Conservation (phyloP, 2,329 filamentous ascomycete species). For the Basipetospora sp. region DNA sequence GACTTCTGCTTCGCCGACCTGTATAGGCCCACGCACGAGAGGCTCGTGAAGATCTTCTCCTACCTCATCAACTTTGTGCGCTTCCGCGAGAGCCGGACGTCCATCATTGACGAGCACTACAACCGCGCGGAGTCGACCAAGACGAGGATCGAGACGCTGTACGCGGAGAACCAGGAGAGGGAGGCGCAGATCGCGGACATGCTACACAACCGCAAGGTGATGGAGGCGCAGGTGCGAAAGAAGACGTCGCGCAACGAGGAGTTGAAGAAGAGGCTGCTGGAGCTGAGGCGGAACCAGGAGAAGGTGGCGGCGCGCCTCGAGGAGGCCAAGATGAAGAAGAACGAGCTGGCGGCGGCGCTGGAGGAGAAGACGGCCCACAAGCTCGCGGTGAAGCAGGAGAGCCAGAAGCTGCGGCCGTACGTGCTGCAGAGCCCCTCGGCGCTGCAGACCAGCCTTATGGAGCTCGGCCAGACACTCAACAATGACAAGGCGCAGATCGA, state of each 20-base stretch:
- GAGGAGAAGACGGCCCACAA: slow-evolving; percentile 59
- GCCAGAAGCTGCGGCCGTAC: slow-evolving; percentile 78
- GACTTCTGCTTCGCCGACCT: slow-evolving; percentile 91
- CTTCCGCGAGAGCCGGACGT: slow-evolving; percentile 84
- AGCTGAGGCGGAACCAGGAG: slow-evolving; percentile 69
- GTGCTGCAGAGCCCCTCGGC: slow-evolving; percentile 75
- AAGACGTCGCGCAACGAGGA: slow-evolving; percentile 79
- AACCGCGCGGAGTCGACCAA: slow-evolving; percentile 81
- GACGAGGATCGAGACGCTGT: slow-evolving; percentile 71
- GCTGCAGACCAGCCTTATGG: slow-evolving; percentile 66
- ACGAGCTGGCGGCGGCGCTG: slow-evolving; percentile 54
- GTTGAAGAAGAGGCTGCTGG: slow-evolving; percentile 65
- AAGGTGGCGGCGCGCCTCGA: slow-evolving; percentile 71
- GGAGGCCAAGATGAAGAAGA: slow-evolving; percentile 66
- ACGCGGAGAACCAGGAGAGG: slow-evolving; percentile 74
- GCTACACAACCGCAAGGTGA: slow-evolving; percentile 61
- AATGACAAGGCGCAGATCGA: slow-evolving; percentile 77
- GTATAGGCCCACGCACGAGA: slow-evolving; percentile 76
- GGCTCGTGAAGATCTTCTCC: slow-evolving; percentile 87
- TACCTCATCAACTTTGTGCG: slow-evolving; percentile 98
- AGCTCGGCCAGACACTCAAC: slow-evolving; percentile 64
- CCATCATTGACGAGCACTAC: slow-evolving; percentile 82
- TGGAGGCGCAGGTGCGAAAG: slow-evolving; percentile 68
- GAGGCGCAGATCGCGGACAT: slow-evolving; percentile 68
- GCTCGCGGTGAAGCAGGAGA: slow-evolving; percentile 65